Evolutionary conservation across 1,284 basidiomycete genomes (phyloP), one percentile per base, ranked within the genome.

Genomic region (Acaromyces ingoldii): DNA sequence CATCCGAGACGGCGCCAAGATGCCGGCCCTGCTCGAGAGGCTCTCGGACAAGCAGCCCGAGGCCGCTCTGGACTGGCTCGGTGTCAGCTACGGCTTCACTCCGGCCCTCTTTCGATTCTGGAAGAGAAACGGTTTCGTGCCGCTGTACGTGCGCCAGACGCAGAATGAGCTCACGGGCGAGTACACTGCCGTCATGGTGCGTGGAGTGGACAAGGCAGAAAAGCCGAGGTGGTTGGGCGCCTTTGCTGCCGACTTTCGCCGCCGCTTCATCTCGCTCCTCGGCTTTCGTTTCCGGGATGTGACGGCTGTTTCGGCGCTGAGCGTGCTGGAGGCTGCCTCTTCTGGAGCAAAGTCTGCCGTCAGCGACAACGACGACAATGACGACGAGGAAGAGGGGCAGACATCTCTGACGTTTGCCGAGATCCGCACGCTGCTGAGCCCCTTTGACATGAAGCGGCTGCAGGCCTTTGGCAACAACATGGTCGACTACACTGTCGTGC

Each of bases 221-320:
- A 72, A 76, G 10, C 84, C 40, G 63, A 84, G 84, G 37, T 98
- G 95, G 92, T 75, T 98, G 25, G 80, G 82, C 15, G 91, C 92
- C 61, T 96, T 98, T 75, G 83, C 91, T 2, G 85, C 86, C 77
- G 91, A 91, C 88, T 98, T 98, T 81, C 81, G 92, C 49, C 82
- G 85, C 70, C 84, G 95, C 6, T 97, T 98, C 82, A 79, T 95
- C 43, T 83, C 85, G 5, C 78, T 98, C 28, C 81, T 98, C 5
- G 91, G 91, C 1, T 99, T 86, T 81, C 90, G 88, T 67, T 98
- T 99, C 79, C 83, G 90, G 54, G 91, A 93, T 69, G 93, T 97
- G 67, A 84, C 87, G 10, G 85, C 89, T 40, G 84, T 91, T 41
- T 88, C 85, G 10, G 87, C 89, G 1, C 78, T 97, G 50, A 93